phyloP scores from a whole-genome alignment of 2,329 filamentous ascomycete species.

The Zymoseptoria passerinii region DNA sequence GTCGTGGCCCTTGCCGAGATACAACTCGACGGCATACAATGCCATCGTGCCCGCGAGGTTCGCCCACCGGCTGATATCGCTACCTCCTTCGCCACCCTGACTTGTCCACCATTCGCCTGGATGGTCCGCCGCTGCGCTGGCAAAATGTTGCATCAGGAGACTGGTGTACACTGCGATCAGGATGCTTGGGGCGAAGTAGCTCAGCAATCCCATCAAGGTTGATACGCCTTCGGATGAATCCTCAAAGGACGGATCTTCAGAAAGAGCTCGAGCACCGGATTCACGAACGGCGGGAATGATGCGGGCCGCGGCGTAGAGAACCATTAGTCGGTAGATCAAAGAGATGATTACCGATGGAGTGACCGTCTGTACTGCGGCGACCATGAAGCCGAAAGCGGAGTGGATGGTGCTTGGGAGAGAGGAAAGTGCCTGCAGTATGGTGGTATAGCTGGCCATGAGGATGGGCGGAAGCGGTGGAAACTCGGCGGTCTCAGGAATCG shows the following conservation, averaged over 20 bases:
- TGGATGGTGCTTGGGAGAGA: constrained; percentile 75
- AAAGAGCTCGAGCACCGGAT: constrained; percentile 71
- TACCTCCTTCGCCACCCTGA: constrained; percentile 71
- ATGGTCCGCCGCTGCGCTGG: constrained; percentile 54
- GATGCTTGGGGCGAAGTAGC: constrained; percentile 91
- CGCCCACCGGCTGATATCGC: constrained; percentile 87
- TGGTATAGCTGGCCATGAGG: constrained; percentile 97
- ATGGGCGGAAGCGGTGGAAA: constrained; percentile 95
- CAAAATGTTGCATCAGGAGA: constrained; percentile 89
- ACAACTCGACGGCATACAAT: constrained; percentile 83
- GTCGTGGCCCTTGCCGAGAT: constrained; percentile 73
- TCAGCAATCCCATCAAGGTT: constrained; percentile 71
- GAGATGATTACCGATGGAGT: constrained; percentile 95
- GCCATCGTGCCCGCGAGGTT: constrained; percentile 85
- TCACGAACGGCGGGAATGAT: constrained; percentile 93
- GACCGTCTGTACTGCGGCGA: constrained; percentile 88
- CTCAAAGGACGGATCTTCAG: constrained; percentile 76
- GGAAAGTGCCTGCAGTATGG: constrained; percentile 73
- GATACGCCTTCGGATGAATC: constrained; percentile 58
- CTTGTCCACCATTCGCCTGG: constrained; percentile 70
- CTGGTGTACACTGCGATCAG: constrained; percentile 95
- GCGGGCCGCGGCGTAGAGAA: constrained; percentile 88
- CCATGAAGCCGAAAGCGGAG: constrained; percentile 75
- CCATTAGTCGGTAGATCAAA: constrained; percentile 83
- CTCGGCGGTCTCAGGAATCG: constrained; percentile 55